Base-by-base conservation (phyloP, 2,329 filamentous ascomycete genomes). In the Talaromyces pinophilus region DNA sequence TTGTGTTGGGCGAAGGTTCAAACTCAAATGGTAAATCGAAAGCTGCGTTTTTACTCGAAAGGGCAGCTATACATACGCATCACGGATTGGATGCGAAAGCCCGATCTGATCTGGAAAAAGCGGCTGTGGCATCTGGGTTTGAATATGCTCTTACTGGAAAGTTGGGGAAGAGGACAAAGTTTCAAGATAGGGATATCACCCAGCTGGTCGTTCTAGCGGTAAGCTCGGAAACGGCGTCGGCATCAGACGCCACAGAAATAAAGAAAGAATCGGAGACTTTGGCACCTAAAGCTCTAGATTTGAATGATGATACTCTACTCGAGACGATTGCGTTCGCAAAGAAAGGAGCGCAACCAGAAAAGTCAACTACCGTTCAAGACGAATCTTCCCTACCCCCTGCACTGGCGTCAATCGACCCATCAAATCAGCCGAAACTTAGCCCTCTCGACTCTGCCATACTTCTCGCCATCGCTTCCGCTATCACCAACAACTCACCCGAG, bases 221-320 rank as follows among this genome's bases (percentile, higher is more conserved):
- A 76, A 97, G 93, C 75, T 82, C 82, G 6, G 79, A 81, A 28
- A 74, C 79, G 35, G 57, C 70, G 1, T 64, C 72, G 4, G 70
- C 68, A 6, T 22, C 60, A 30, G 60, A 67, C 7, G 46, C 63
- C 19, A 64, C 61, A 35, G 35, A 63, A n/a, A 68, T 67, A 54
- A 63, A 28, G 69, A 73, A 73, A 72, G 59, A 70, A 68, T 63
- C 69, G 5, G 69, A 71, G 22, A 72, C 75, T 3, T 78, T 79
- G 2, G 80, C 78, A 52, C 92, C 93, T 0, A 86, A 90, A 71
- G 89, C 90, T 2, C 77, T 98, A 15, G 86, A 90, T 42, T 81
- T 98, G 3, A 96, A 98, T 74, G 92, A 99, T 72, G 95, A 99
- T 75, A 98, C 95, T 0, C 84, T 99, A 0, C 83, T 98, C 1